phyloP scores from a whole-genome alignment of 2,329 filamentous ascomycete genomes.

The Penicillium griseofulvum region DNA sequence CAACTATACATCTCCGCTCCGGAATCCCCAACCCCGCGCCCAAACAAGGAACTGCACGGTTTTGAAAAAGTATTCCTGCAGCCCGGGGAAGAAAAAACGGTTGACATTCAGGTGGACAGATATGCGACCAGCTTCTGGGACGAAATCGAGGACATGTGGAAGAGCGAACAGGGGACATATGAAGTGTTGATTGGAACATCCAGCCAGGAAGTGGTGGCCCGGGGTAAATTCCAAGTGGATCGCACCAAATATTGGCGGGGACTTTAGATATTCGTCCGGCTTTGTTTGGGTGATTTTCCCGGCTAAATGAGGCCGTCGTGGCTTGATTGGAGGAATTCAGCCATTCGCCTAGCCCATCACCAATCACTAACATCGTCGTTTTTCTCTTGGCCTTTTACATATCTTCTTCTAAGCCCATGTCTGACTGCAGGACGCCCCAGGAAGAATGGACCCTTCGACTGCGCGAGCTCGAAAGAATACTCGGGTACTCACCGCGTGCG shows the following conservation, averaged over 20 bases:
- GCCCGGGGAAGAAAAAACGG: conserved; percentile 34
- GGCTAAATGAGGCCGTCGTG: conserved; percentile 7
- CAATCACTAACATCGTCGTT: background rate
- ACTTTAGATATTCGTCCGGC: conserved; percentile 7
- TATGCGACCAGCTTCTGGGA: conserved; percentile 45
- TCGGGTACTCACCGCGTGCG: conserved; percentile 25
- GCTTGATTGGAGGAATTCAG: conserved; percentile 11
- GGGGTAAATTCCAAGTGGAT: conserved; percentile 18
- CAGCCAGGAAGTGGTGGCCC: conserved; percentile 22
- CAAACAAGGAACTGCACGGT: conserved; percentile 46
- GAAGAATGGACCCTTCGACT: conserved; percentile 17
- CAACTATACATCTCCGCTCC: conserved; percentile 45
- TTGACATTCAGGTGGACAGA: conserved; percentile 32
- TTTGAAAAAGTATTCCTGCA: conserved; percentile 46
- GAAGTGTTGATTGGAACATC: conserved; percentile 39
- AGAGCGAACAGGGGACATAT: conserved; percentile 39
- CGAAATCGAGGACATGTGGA: conserved; percentile 42
- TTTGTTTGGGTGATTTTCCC: background rate
- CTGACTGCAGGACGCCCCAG: conserved; percentile 1
- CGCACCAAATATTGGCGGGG: conserved; percentile 26
- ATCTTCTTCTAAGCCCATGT: background rate
- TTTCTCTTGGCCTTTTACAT: background rate
- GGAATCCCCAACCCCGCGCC: conserved; percentile 32
- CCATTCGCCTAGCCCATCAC: conserved; percentile 7
- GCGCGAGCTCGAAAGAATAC: conserved; percentile 23